Base-by-base conservation (phyloP, 768 basidiomycete genomes). In the Thelephora aurantiotincta region DNA sequence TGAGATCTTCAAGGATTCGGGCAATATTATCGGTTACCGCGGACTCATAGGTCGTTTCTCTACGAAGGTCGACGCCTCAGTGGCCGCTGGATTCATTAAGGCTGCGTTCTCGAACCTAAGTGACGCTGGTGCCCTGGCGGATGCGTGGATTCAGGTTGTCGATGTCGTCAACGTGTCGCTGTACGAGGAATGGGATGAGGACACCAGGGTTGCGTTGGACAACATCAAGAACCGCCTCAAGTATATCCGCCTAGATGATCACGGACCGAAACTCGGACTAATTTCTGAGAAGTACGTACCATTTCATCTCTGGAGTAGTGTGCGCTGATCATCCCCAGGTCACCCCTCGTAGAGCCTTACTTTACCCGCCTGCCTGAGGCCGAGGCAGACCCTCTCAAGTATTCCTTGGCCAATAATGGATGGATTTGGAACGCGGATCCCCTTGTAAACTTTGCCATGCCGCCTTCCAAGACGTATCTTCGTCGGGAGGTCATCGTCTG, bases 381-480 rank as follows among this genome's bases (percentile, higher is more conserved):
- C 62, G 71, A 70, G 51, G 67, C 69, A 46, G 68, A 77, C 43
- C 66, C 70, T 4, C 52, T 57, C 13, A 67, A 73, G 12, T 85
- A 91, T 58, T 82, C 86, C 2, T 68, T 99, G 23, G 96, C 94
- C 5, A 97, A 98, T 64, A 99, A 99, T 59, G 96, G 96, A 2
- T 99, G 96, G 96, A 91, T 99, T 54, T 99, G 96, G 94, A 68
- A 82, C 53, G 93, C 94, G 2, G 82, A 99, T 58, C 94, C 96
- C 0, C 73, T 98, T 13, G 73, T 80, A 53, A 97, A 97, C 66
- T 99, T 99, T 65, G 96, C 94, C 6, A 74, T 87, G 12, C 75
- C 77, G 22, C 85, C 85, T 0, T 98, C 94, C 19, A 96, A 93
- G 62, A 86, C 91, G 0, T 99, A 98, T 64, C 72, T 97, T 41